Percentiles rank a stretch among this genome's conserved stretches.
phyloP scores from a whole-genome alignment of 192 early-diverging fungal genomes.

The Coemansia sp. region DNA sequence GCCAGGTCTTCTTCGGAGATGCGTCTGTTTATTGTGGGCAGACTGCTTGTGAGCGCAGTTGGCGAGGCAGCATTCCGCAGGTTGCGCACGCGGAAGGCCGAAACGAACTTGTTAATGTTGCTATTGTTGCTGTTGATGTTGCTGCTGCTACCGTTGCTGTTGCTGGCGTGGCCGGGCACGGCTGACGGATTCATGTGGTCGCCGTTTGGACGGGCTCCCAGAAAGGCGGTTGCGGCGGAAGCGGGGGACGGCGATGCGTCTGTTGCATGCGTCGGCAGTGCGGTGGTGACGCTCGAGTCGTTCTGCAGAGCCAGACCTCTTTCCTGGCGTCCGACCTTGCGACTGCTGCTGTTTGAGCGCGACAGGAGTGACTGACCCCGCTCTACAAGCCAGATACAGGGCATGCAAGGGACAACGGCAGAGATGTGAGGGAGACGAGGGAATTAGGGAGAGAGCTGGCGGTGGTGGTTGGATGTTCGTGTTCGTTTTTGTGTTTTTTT shows the following conservation, averaged over 20 bases:
- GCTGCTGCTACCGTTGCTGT: not conserved
- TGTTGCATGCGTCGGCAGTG: conserved; percentile 30
- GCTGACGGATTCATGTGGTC: conserved; percentile 8
- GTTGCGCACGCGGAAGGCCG: conserved; percentile 40
- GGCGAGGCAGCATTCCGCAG: conserved; percentile 23
- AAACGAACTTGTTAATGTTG: conserved; percentile 31
- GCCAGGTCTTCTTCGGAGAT: conserved; percentile 33
- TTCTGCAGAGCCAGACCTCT: conserved; percentile 38
- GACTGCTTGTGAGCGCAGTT: conserved; percentile 18
- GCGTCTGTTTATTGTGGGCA: conserved; percentile 33
- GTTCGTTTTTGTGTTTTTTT: not conserved
- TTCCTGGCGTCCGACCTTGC: conserved; percentile 43
- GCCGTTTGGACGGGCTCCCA: conserved; percentile 16
- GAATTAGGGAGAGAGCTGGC: conserved; percentile 2
- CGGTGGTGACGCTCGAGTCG: conserved; percentile 48
- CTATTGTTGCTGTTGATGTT: not conserved
- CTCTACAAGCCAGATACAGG: conserved; percentile 48
- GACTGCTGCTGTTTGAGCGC: conserved; percentile 47
- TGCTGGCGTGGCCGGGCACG: not conserved
- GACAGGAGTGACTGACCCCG: conserved; percentile 53
- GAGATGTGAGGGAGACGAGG: not conserved
- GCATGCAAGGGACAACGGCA: conserved; percentile 40
- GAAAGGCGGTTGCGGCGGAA: conserved; percentile 8
- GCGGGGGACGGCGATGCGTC: conserved; percentile 17
- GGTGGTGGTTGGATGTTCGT: not conserved